Base-by-base conservation (phyloP, 2,329 filamentous ascomycete genomes). In the Fusarium sp. region DNA sequence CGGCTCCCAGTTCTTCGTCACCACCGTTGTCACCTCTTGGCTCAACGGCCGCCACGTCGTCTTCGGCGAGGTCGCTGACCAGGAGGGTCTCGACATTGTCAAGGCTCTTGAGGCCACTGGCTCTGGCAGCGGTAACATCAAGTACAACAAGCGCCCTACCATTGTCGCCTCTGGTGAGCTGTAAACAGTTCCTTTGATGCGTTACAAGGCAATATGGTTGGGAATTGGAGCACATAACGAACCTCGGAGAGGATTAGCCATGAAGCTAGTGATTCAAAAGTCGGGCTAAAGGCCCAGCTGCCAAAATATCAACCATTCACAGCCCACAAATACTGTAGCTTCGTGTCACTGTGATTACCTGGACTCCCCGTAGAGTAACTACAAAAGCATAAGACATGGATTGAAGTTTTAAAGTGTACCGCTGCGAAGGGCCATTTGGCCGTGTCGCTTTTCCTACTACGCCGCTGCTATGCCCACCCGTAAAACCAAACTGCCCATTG, bases 1-100 rank as follows among this genome's bases (percentile, higher is more conserved):
- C 87, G 97, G 97, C 80, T 97, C 94, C 61, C 96, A 98, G 86
- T 98, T 98, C 90, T 98, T 98, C 89, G 88, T 98, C 83, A 98
- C 96, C 80, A 98, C 96, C 66, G 95, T 97, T 60, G 89, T 92
- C 70, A 98, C 97, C 71, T 92, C 92, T 65, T 97, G 97, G 89
- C 89, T 97, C 78, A 90, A 97, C 83, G 91, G 90, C 82, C 93
- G 93, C 84, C 94, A 97, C 89, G 93, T 95, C 84, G 93, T 95
- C 82, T 95, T 95, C 86, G 94, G 94, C 82, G 88, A 94, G 86
- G 93, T 95, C 56, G 86, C 86, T 68, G 87, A 88, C 73, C 69
- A 83, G 1, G 76, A 83, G 52, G 87, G 85, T 67, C 77, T 90
- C 83, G 80, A 84, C 33, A 75, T 92, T 67, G 90, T 93, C 83